These are phyloP conservation scores for Silene conica DNA, from an alignment of 148 eudicot species.

Conservation along the genomic window DNA sequence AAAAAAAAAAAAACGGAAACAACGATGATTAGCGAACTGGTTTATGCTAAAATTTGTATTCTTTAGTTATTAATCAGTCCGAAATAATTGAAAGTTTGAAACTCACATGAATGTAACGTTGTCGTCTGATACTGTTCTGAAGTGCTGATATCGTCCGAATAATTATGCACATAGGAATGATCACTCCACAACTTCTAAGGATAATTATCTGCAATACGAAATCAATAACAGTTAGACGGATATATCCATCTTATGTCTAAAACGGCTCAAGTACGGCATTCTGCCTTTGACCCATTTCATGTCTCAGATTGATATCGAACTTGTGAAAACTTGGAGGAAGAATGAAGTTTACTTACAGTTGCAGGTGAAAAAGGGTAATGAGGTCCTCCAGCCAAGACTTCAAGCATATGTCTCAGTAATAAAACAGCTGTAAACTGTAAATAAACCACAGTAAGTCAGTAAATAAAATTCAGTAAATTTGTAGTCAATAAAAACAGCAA, in stretches of 20 bases:
- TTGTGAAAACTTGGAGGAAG: neutral
- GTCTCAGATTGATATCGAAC: too few species aligned
- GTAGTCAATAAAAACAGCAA: neutral
- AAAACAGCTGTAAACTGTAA: conserved; percentile 60
- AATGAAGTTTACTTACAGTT: conserved; percentile 42
- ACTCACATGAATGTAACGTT: conserved; percentile 32
- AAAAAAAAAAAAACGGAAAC: neutral
- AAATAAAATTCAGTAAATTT: neutral
- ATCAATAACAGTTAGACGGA: neutral
- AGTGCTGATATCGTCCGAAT: conserved; percentile 44
- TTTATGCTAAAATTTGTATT: neutral
- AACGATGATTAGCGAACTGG: conserved; percentile 2
- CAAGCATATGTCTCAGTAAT: conserved; percentile 51
- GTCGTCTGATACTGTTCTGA: conserved; percentile 47
- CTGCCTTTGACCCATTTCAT: too few species aligned
- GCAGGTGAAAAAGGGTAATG: conserved; percentile 65
- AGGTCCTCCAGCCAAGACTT: conserved; percentile 39
- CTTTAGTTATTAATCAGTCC: neutral
- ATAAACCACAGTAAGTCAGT: conserved; percentile 9
- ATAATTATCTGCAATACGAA: conserved; percentile 46
- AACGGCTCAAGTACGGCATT: too few species aligned
- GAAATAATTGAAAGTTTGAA: neutral
- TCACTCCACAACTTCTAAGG: conserved; percentile 53
- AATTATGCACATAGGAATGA: conserved; percentile 70
- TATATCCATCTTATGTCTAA: too few species aligned